Base-by-base conservation (phyloP, 2,329 filamentous ascomycete species). In the Phialophora tarda region DNA sequence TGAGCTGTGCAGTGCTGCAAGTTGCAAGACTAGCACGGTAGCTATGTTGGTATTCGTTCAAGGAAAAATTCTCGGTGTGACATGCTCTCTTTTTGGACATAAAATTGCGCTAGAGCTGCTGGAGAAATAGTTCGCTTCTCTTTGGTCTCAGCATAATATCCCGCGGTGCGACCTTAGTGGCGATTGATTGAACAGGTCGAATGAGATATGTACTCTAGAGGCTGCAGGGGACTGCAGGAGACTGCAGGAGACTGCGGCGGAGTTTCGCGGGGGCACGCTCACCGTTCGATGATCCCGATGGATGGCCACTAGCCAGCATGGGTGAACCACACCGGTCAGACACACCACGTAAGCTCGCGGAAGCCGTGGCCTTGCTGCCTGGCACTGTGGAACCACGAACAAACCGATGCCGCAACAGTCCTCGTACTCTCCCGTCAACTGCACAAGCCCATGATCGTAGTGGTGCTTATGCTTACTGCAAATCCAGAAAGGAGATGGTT, bases 311-410 rank as follows among this genome's bases (percentile, higher is more conserved):
- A 41, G 11, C 38, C 5, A n/a, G 38, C 14, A 5, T 6, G 8
- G 38, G 38, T 21, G 38, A 21, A 17, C 38, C 48, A 61, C 59
- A 61, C 59, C 59, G 59, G 59, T 61, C 47, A 50, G 34, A 47
- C 30, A 47, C 47, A 54, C n/a, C 28, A 47, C 14, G 59, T 54
- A 38, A 44, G 59, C 59, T 6, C 11, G 30, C 21, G 59, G 47
- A 41, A 41, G 28, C 59, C 44, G 21, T 54, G 30, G 23, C 21
- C 28, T 12, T 17, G 26, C 28, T 30, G 21, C 48, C 21, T 26
- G 10, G 14, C 38, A n/a, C 1, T n/a, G 38, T 41, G 17, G 38
- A 44, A 44, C 14, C 17, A n/a, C 17, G 17, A n/a, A 44, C 38
- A 44, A n/a, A 44, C 17, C 6, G 38, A 44, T 44, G 38, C 38